phyloP scores from a whole-genome alignment of 169 alveolate genomes.

The Eimeria acervulina region DNA sequence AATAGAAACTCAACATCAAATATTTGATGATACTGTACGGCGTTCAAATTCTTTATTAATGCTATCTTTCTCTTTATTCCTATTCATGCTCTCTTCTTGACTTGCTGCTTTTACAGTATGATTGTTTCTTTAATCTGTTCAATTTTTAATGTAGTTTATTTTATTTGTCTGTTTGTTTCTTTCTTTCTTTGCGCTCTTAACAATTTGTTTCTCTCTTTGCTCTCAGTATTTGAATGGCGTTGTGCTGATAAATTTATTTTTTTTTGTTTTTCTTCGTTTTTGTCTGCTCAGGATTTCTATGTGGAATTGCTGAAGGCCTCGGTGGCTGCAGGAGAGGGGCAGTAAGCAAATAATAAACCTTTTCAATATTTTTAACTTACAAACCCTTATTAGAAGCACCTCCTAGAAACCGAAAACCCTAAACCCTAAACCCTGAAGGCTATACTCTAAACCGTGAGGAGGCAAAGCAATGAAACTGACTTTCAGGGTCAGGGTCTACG shows the following conservation, averaged over 20 bases:
- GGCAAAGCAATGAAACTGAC: neutral
- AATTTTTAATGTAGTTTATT: neutral
- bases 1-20: neutral
- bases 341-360: neutral
- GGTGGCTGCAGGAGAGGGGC: conserved; percentile 22
- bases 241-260: neutral
- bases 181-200: neutral
- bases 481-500: neutral
- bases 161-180: neutral
- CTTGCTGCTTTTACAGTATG: neutral
- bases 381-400: neutral
- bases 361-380: too few relatives aligned
- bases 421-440: neutral
- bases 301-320: conserved; percentile 65
- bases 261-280: neutral
- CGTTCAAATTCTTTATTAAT: neutral
- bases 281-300: conserved; percentile 63
- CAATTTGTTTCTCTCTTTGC: neutral
- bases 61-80: neutral
- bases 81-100: too few relatives aligned
- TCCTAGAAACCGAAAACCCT: neutral
- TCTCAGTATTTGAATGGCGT: neutral
- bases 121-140: too few relatives aligned
- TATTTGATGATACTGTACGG: conserved; percentile 6
- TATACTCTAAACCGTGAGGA: neutral